Conservation (phyloP, 1,284 basidiomycete species). For the Takashimella koratensis region DNA sequence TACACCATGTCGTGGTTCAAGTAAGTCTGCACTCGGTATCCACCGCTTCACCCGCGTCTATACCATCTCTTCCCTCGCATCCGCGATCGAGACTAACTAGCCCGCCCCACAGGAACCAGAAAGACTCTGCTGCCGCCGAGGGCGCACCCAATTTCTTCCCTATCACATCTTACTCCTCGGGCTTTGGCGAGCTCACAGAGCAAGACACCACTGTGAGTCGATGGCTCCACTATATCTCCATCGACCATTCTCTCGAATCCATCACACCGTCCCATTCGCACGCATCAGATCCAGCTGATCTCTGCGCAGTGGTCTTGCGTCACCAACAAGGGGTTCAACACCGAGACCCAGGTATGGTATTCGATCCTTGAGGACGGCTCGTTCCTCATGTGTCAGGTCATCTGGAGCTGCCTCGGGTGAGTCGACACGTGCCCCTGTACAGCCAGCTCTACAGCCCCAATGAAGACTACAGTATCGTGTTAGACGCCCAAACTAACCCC, state of each 20-base stretch:
- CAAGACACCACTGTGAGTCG: conserved; percentile 46
- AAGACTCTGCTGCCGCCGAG: conserved; percentile 18
- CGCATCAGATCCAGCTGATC: conserved; percentile 49
- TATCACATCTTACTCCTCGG: conserved; percentile 55
- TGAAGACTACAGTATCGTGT: no score
- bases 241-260: neutral
- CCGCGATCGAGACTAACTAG: neutral
- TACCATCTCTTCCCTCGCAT: neutral
- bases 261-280: conserved; percentile 59
- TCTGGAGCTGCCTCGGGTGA: conserved; percentile 91
- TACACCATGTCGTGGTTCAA: conserved; percentile 36
- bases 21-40: conserved; percentile 17
- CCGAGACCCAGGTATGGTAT: conserved; percentile 93
- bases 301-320: conserved; percentile 66
- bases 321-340: conserved; percentile 68
- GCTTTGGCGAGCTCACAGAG: conserved; percentile 37
- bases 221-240: conserved; percentile 52
- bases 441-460: neutral
- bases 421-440: conserved; percentile 49
- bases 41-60: no score
- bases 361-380: conserved; percentile 76
- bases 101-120: conserved; percentile 3
- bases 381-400: conserved; percentile 83
- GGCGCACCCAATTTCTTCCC: conserved; percentile 73
- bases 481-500: conserved; percentile 7